Conservation (phyloP, 2,329 filamentous ascomycete species). For the Colletotrichum sidae region DNA sequence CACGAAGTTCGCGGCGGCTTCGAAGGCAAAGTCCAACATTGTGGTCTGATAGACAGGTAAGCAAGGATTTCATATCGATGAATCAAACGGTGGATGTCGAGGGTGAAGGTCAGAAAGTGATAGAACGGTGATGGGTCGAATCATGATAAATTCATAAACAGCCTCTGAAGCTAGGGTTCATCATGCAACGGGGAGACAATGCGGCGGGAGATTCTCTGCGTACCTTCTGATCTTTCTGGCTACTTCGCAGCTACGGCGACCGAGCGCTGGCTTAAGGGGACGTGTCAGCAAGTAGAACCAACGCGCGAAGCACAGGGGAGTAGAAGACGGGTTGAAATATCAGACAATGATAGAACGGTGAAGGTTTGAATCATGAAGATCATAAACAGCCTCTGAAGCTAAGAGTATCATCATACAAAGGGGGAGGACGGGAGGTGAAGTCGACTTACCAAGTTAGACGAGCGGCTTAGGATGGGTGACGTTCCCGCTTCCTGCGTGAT, state of each 20-base stretch:
- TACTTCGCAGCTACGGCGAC: background rate
- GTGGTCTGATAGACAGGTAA: background rate
- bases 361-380: conserved; percentile 53
- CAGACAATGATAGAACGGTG: conserved; percentile 46
- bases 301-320: background rate
- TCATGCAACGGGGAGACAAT: conserved; percentile 44
- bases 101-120: conserved; percentile 38
- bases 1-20: background rate
- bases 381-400: conserved; percentile 62
- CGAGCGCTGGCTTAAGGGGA: background rate
- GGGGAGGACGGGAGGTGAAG: conserved; percentile 16
- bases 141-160: conserved; percentile 58
- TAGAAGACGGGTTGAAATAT: background rate
- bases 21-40: background rate
- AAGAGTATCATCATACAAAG: conserved; percentile 51
- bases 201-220: background rate
- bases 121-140: conserved; percentile 51
- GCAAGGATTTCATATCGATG: too few species aligned
- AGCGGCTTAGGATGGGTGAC: too few species aligned
- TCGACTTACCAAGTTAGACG: background rate
- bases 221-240: background rate
- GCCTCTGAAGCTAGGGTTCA: conserved; percentile 57
- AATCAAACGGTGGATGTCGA: background rate
- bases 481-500: too few species aligned
- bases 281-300: too few species aligned